These are phyloP conservation scores for Trichoderma sp. DNA, from an alignment of 2,329 filamentous ascomycete genomes.

Conservation along the genomic window DNA sequence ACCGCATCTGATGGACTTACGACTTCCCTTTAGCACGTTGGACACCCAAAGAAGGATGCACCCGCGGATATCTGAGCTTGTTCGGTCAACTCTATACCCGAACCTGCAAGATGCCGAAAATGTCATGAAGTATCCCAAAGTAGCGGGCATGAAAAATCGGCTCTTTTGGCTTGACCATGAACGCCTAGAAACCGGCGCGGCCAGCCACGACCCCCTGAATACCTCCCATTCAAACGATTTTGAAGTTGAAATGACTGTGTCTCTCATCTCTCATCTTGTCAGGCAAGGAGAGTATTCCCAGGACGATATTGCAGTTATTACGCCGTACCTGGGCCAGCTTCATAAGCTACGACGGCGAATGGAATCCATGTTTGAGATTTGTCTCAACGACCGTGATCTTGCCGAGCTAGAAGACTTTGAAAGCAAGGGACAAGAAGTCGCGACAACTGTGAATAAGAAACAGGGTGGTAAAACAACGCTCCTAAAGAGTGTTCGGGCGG, in stretches of 20 bases:
- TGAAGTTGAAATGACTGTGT: constrained; percentile 62
- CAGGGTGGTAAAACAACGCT: constrained; percentile 28
- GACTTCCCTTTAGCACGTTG: constrained; percentile 38
- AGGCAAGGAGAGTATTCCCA: constrained; percentile 59
- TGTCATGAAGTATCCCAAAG: constrained; percentile 28
- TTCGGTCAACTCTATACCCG: constrained; percentile 57
- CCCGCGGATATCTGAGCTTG: constrained; percentile 57
- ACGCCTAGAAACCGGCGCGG: constrained; percentile 40
- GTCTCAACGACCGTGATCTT: constrained; percentile 60
- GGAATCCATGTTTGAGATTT: constrained; percentile 53
- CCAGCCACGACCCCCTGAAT: constrained; percentile 31
- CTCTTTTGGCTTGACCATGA: constrained; percentile 63
- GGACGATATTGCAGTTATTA: constrained; percentile 67
- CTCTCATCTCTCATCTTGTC: constrained; percentile 62
- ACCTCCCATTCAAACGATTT: constrained; percentile 36
- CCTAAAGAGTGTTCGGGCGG: constrained; percentile 49
- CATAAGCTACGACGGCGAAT: constrained; percentile 48
- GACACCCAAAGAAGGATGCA: constrained; percentile 64
- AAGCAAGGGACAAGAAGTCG: constrained; percentile 4
- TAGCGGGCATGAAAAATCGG: constrained; percentile 51
- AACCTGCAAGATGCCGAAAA: constrained; percentile 48
- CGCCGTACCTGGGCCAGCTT: constrained; percentile 60
- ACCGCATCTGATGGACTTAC: constrained; percentile 23
- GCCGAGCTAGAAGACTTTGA: constrained; percentile 48
- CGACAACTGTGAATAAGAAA: not conserved